Evolutionary conservation across 1,284 basidiomycete species (phyloP).

Genomic region (Ustilago bromivora): DNA sequence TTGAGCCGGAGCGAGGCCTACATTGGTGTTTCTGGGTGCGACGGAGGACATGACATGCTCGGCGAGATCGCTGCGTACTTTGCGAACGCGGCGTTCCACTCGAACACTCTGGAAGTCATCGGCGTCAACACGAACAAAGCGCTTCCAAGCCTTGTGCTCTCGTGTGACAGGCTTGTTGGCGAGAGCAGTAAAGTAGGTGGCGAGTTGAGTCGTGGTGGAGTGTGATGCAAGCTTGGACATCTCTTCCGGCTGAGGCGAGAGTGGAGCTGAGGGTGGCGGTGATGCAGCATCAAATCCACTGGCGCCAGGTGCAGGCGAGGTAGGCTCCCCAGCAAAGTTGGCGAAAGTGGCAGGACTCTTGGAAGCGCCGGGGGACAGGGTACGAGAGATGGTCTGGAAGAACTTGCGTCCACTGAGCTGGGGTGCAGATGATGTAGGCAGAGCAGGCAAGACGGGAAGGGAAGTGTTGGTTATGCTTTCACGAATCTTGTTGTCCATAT

Average conservation of each 20-base stretch:
- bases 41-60: constrained; percentile 53
- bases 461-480: constrained; percentile 22
- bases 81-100: constrained; percentile 86
- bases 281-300: constrained; percentile 16
- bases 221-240: constrained; percentile 30
- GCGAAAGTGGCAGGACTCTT: constrained; percentile 30
- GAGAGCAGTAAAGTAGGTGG: constrained; percentile 81
- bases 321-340: constrained; percentile 37
- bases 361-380: constrained; percentile 50
- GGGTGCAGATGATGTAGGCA: constrained; percentile 30
- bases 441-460: constrained; percentile 40
- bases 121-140: constrained; percentile 84
- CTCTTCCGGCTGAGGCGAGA: constrained; percentile 29
- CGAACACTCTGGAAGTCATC: constrained; percentile 87
- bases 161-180: constrained; percentile 78
- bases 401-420: constrained; percentile 48
- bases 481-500: constrained; percentile 79
- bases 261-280: constrained; percentile 45
- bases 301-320: constrained; percentile 24
- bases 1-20: constrained; percentile 51
- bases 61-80: constrained; percentile 78
- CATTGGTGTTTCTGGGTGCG: constrained; percentile 60
- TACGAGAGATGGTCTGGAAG: constrained; percentile 61
- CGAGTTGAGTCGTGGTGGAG: constrained; percentile 72
- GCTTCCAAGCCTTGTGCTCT: constrained; percentile 80